These are phyloP conservation scores for Candida sanyiensis DNA, from an alignment of 805 yeast species.

Conservation along the genomic window DNA sequence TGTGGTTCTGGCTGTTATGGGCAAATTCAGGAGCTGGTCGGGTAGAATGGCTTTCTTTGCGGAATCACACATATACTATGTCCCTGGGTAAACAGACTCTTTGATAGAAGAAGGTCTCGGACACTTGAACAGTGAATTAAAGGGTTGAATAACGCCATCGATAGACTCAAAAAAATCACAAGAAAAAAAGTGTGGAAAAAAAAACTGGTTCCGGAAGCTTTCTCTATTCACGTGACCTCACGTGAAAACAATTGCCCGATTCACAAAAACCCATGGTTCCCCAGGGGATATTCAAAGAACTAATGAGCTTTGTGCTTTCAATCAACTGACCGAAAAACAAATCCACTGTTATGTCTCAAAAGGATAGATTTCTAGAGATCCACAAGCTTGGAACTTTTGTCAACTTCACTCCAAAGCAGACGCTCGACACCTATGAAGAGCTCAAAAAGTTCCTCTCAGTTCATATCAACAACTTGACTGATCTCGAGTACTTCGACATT, in stretches of 20 bases:
- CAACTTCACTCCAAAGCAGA: conserved; percentile 41
- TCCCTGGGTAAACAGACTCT: neutral
- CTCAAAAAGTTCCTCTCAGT: conserved; percentile 27
- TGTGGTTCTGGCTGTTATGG: conserved; percentile 8
- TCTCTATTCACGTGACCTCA: neutral
- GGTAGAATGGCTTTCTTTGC: conserved; percentile 3
- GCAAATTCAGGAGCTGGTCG: neutral
- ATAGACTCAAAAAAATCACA: neutral
- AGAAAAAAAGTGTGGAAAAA: neutral
- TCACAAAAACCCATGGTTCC: neutral
- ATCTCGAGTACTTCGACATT: conserved; percentile 45
- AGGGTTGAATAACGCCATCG: too few relatives aligned
- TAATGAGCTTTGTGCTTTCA: too few relatives aligned
- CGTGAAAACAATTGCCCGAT: neutral
- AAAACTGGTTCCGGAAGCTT: conserved; percentile 3
- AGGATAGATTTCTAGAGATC: conserved; percentile 45
- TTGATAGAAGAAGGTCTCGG: neutral
- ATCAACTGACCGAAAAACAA: neutral
- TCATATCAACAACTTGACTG: conserved; percentile 24
- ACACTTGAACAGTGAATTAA: neutral
- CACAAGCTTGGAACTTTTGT: conserved; percentile 48
- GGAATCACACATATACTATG: conserved; percentile 9
- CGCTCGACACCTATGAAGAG: conserved; percentile 31
- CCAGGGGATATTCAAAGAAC: too few relatives aligned
- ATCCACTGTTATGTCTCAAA: conserved; percentile 16